Evolutionary conservation across 768 basidiomycete genomes (phyloP).

Genomic region (Tricholoma matsutake): DNA sequence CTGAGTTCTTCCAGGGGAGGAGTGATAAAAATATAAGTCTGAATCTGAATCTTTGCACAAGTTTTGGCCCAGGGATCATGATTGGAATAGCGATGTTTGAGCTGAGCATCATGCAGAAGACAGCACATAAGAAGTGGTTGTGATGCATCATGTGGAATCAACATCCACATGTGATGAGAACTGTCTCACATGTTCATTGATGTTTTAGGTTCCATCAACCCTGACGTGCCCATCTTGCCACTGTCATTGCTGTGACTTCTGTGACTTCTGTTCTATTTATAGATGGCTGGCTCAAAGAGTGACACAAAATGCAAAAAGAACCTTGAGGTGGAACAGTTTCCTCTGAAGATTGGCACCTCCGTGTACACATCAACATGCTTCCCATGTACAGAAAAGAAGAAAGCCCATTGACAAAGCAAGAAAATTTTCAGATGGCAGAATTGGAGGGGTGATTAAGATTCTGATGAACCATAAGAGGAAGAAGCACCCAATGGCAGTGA

Average conservation of each 20-base stretch:
- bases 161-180: neutral
- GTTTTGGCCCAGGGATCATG: too few species aligned
- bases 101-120: too few species aligned
- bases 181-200: neutral
- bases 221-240: neutral
- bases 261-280: neutral
- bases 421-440: neutral
- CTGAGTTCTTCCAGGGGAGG: too few species aligned
- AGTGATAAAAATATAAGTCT: too few species aligned
- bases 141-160: too few species aligned
- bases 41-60: too few species aligned
- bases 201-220: neutral
- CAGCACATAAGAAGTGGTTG: too few species aligned
- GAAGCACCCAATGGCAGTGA: neutral
- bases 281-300: neutral
- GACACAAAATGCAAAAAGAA: neutral
- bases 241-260: neutral
- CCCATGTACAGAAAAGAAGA: neutral
- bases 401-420: neutral
- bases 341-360: neutral
- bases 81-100: too few species aligned
- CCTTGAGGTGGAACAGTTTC: neutral
- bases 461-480: neutral
- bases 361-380: neutral
- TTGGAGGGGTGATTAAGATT: neutral